Conservation (phyloP, 805 yeast genomes). For the Komagataella populi region DNA sequence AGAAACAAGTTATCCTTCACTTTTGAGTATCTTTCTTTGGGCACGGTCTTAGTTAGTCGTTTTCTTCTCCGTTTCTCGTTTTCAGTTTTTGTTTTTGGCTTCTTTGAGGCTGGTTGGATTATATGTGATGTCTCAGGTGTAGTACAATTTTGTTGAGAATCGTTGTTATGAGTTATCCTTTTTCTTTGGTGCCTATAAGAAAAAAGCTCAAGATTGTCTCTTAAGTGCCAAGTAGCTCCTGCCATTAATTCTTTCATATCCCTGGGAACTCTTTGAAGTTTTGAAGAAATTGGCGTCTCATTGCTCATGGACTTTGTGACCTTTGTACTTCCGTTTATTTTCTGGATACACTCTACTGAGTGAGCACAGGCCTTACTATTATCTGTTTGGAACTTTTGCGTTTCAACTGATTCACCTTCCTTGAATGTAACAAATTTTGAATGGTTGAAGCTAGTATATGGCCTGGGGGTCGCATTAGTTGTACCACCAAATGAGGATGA, state of each 20-base stretch:
- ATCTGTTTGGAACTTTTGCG: not conserved
- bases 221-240: not conserved
- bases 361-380: not conserved
- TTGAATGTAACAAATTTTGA: not conserved
- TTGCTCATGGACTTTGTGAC: not conserved
- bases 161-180: not conserved
- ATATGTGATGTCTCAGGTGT: not conserved
- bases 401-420: not conserved
- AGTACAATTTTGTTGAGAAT: no score
- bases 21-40: not conserved
- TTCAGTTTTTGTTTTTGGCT: not conserved
- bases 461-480: not conserved
- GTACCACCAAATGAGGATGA: not conserved
- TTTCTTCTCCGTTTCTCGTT: not conserved
- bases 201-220: not conserved
- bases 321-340: not conserved
- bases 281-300: not conserved
- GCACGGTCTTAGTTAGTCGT: not conserved
- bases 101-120: not conserved
- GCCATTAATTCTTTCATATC: not conserved
- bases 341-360: not conserved
- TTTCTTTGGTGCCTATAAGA: not conserved
- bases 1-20: not conserved
- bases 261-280: not conserved
- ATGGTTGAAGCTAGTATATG: not conserved